Conservation (phyloP, 169 alveolate species). For the Perkinsus olseni region DNA sequence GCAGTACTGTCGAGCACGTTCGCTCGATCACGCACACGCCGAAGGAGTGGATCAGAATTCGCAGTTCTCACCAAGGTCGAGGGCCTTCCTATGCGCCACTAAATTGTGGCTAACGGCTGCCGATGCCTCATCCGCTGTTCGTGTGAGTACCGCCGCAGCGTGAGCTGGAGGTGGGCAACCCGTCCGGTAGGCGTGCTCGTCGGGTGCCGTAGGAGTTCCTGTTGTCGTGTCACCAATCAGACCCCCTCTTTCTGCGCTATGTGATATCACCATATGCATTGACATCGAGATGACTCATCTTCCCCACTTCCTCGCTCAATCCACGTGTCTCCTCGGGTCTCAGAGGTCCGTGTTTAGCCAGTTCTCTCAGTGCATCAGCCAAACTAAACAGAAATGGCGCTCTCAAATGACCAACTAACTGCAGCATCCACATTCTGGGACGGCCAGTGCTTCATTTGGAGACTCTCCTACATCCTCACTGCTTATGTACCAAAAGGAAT, state of each 20-base stretch:
- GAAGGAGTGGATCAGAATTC: no score
- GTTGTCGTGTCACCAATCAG: neutral
- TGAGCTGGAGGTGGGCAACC: conserved; percentile 84
- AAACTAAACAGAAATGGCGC: conserved; percentile 17
- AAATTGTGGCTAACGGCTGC: conserved; percentile 49
- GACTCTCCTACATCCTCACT: no score
- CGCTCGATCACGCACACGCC: no score
- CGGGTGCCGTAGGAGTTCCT: conserved; percentile 78
- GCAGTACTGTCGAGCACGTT: no score
- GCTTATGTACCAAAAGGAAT: no score
- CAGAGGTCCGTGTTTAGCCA: conserved; percentile 83
- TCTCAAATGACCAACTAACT: no score
- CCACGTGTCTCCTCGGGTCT: conserved; percentile 90
- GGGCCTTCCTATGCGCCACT: no score
- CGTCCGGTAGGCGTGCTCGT: conserved; percentile 77
- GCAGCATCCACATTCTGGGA: no score
- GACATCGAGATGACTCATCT: neutral
- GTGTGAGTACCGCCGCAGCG: conserved; percentile 64
- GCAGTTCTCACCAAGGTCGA: no score
- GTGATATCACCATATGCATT: neutral
- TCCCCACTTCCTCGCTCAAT: conserved; percentile 69
- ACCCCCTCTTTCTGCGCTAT: neutral
- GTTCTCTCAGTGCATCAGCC: conserved; percentile 66
- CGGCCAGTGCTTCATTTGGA: no score
- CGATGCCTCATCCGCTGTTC: conserved; percentile 68